These are phyloP conservation scores for Craspedostauros australis DNA, from an alignment of 108 stramenopile genomes.

Conservation along the genomic window DNA sequence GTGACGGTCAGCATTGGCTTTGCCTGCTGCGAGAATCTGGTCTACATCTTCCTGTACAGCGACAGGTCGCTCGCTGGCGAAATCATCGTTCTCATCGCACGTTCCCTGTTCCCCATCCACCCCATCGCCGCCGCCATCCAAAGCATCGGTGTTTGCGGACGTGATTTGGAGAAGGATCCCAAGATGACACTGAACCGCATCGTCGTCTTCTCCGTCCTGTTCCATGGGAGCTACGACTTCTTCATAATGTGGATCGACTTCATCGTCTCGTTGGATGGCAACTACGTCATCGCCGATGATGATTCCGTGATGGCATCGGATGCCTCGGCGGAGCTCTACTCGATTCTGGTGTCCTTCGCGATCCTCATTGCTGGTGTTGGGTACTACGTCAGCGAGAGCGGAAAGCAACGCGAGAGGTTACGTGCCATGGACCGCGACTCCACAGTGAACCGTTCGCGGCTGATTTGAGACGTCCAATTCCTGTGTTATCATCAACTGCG, in stretches of 20 bases:
- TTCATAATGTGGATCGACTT: slow-evolving; percentile 63
- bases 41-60: slow-evolving; percentile 82
- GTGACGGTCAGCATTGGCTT: slow-evolving; percentile 75
- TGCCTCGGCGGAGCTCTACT: slow-evolving; percentile 4
- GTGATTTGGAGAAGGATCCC: slow-evolving; percentile 61
- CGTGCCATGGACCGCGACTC: slow-evolving; percentile 20
- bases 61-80: slow-evolving; percentile 26
- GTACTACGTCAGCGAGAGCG: slow-evolving; percentile 23
- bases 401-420: slow-evolving; percentile 23
- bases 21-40: slow-evolving; percentile 77
- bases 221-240: slow-evolving; percentile 82
- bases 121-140: slow-evolving; percentile 82
- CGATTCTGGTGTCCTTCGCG: slow-evolving; percentile 14
- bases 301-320: slow-evolving; percentile 1
- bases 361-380: slow-evolving; percentile 17
- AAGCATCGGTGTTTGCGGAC: slow-evolving; percentile 67
- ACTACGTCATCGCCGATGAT: slow-evolving; percentile 12
- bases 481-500: too few species aligned
- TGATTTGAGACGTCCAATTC: not conserved
- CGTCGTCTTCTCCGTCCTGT: slow-evolving; percentile 57
- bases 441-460: not conserved
- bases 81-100: slow-evolving; percentile 58
- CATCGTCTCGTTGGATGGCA: slow-evolving; percentile 20
- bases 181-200: slow-evolving; percentile 42
- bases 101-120: slow-evolving; percentile 74